These are phyloP conservation scores for Ziziphus jujuba DNA, from an alignment of 306 rosid species.

Conservation along the genomic window DNA sequence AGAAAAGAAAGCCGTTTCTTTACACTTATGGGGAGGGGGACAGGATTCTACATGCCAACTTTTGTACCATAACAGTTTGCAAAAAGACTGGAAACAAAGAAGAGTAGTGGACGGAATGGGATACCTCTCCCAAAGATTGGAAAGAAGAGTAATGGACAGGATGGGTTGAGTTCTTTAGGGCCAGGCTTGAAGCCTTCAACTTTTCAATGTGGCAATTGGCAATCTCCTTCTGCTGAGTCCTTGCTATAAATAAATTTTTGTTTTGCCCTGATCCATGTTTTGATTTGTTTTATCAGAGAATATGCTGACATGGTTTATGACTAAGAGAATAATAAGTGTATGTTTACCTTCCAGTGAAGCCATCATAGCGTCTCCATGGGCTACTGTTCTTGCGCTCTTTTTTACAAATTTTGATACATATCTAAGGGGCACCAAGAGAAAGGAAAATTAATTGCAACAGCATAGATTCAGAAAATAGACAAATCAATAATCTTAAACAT, in stretches of 20 bases:
- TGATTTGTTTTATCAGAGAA: neutral
- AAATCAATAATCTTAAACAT: no score
- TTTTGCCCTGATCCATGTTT: slow-evolving; percentile 22
- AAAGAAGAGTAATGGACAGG: neutral
- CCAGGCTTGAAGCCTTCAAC: slow-evolving; percentile 5
- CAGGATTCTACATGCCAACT: neutral
- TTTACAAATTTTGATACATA: slow-evolving; percentile 19
- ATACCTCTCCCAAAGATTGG: no score
- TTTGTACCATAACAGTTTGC: neutral
- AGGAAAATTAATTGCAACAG: neutral
- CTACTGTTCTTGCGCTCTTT: slow-evolving; percentile 10
- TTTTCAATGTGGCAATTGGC: neutral
- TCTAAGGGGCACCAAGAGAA: neutral
- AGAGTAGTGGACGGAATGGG: slow-evolving; percentile 1
- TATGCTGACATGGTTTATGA: neutral
- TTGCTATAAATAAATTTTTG: slow-evolving; percentile 14
- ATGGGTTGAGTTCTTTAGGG: neutral
- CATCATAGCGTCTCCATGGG: slow-evolving; percentile 20
- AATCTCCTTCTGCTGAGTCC: slow-evolving; percentile 2
- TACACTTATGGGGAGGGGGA: no score
- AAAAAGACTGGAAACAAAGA: neutral
- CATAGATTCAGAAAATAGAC: no score
- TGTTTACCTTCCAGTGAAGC: slow-evolving; percentile 17
- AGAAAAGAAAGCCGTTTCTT: no score
- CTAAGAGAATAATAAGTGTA: neutral